These are phyloP conservation scores for Plasmodium coatneyi DNA, from an alignment of 169 alveolate species.

Conservation along the genomic window DNA sequence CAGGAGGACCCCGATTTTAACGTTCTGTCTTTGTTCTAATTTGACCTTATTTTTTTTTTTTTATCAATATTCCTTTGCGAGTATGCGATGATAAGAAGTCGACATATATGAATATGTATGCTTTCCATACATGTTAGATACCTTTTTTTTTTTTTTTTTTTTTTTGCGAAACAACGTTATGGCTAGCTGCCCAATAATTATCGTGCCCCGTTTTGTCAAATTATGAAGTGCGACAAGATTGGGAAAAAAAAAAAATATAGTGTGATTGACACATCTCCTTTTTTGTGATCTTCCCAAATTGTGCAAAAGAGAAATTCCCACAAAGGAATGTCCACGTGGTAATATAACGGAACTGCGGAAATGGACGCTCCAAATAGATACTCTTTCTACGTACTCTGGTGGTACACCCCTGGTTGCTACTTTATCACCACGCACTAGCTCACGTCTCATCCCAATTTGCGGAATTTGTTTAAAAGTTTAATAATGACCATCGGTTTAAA, in stretches of 20 bases:
- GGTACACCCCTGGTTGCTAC: neutral
- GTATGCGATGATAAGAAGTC: too few relatives aligned
- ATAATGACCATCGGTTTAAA: neutral
- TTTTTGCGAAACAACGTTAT: neutral
- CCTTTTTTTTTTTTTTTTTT: neutral
- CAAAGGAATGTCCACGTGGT: neutral
- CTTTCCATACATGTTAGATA: too few relatives aligned
- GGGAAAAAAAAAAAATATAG: neutral
- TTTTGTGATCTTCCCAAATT: neutral
- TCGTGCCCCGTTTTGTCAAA: neutral
- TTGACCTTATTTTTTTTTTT: neutral
- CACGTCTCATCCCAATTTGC: neutral
- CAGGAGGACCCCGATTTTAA: constrained; percentile 40
- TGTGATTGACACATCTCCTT: neutral
- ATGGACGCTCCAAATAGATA: neutral
- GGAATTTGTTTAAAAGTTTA: neutral
- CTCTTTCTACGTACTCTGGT: neutral
- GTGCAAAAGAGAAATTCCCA: neutral
- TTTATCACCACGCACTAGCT: neutral
- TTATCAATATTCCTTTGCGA: too few relatives aligned
- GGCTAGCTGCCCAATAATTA: neutral
- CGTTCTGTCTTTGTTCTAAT: constrained; percentile 37
- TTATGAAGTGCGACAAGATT: neutral
- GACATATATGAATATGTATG: neutral
- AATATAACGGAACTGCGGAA: neutral